Percentiles rank a stretch among this genome's conserved stretches.
Conservation (phyloP, 1,284 basidiomycete genomes). For the Leccinum subrobustum region DNA sequence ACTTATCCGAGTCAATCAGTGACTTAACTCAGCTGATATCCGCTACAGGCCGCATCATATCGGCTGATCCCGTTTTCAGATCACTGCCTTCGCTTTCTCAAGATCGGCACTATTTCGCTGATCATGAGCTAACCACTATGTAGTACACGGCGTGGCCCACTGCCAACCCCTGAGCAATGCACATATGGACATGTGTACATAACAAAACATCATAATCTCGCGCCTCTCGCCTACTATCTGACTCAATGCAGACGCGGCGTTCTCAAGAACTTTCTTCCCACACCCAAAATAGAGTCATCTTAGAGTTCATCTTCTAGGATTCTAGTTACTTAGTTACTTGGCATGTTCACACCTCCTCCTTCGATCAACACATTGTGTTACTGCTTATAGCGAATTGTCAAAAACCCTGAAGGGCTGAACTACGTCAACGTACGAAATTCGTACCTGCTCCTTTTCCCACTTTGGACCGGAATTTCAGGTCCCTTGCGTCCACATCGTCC, state of each 20-base stretch:
- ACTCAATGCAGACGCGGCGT: constrained; percentile 24
- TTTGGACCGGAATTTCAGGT: not conserved
- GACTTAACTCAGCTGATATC: constrained; percentile 18
- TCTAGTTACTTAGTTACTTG: not conserved
- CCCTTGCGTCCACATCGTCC: not conserved
- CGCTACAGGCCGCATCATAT: constrained; percentile 18
- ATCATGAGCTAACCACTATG: constrained; percentile 5
- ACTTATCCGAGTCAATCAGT: constrained; percentile 1
- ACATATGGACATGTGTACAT: not conserved
- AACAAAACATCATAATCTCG: constrained; percentile 22
- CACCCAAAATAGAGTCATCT: constrained; percentile 18
- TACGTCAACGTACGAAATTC: constrained; percentile 9
- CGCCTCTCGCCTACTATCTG: constrained; percentile 4
- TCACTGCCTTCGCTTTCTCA: constrained; percentile 14
- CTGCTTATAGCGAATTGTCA: constrained; percentile 26
- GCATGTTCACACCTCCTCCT: constrained; percentile 30
- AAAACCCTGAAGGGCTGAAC: constrained; percentile 35
- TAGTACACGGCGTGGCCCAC: not conserved
- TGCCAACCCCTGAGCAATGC: not conserved
- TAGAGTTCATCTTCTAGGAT: too few species aligned
- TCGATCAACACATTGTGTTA: constrained; percentile 18
- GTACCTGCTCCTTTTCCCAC: constrained; percentile 8
- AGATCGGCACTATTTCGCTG: constrained; percentile 14
- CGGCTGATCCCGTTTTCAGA: constrained; percentile 16
- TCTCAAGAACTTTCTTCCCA: constrained; percentile 26